Conservation (phyloP, 495 filamentous ascomycete genomes). For the Eremomyces bilateralis region DNA sequence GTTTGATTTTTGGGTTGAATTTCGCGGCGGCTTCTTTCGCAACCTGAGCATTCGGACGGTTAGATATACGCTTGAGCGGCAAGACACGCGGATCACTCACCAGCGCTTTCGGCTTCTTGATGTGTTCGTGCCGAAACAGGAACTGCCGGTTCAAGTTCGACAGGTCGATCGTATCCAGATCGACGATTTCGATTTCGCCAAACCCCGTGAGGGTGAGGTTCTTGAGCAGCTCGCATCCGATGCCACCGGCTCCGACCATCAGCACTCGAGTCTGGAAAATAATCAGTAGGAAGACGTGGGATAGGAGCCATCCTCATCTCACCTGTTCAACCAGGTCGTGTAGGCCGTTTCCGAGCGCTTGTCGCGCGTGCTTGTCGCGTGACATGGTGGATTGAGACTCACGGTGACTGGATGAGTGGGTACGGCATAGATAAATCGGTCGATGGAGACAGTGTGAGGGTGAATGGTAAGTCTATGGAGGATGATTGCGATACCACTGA, state of each 20-base stretch:
- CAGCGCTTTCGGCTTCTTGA: slow-evolving; percentile 91
- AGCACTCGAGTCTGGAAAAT: slow-evolving; percentile 56
- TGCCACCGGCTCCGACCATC: slow-evolving; percentile 90
- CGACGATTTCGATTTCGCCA: slow-evolving; percentile 85
- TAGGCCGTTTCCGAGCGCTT: slow-evolving; percentile 40
- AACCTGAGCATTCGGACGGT: slow-evolving; percentile 30
- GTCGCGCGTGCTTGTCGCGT: slow-evolving; percentile 21
- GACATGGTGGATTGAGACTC: slow-evolving; percentile 10
- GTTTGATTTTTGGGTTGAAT: slow-evolving; percentile 77
- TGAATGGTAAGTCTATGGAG: too few species aligned
- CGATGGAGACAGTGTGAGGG: too few species aligned
- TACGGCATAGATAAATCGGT: too few species aligned
- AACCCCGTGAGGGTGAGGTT: slow-evolving; percentile 89
- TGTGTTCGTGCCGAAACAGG: slow-evolving; percentile 89
- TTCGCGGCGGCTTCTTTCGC: slow-evolving; percentile 79
- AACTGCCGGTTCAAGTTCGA: slow-evolving; percentile 98
- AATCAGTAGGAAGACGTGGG: slow-evolving; percentile 6
- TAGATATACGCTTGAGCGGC: neutral
- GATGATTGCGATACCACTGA: too few species aligned
- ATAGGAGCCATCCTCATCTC: neutral
- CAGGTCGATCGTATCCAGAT: slow-evolving; percentile 94
- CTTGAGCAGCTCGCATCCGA: slow-evolving; percentile 94
- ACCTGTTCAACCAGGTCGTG: slow-evolving; percentile 46
- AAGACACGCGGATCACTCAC: slow-evolving; percentile 25
- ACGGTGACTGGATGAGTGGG: neutral